Evolutionary conservation across 257 asterid species (phyloP), one percentile per base, ranked within the genome.

Genomic region (Parsonsia alboflavescens): DNA sequence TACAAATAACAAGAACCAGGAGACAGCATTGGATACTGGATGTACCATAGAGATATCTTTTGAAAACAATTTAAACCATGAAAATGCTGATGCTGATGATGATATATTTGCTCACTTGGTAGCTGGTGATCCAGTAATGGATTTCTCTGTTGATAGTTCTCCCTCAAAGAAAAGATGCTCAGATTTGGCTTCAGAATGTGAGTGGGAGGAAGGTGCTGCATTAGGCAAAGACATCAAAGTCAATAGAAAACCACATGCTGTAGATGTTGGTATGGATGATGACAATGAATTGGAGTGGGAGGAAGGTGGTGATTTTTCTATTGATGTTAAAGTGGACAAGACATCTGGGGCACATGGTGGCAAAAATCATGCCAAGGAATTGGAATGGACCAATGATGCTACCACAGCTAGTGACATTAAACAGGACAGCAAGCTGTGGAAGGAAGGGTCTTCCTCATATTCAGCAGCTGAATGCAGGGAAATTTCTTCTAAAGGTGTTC

Each of bases 231-330:
- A 79, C 57, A 2, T 54, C 71, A 75, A 63, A 52, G 73, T 49
- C 52, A 75, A 75, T 67, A 68, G 76, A 62, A 79, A 71, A 39
- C 73, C 79, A 44, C 52, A 74, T 57, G 73, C 39, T 67, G 77
- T 59, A 22, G 86, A 78, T 58, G 93, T 72, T 45, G 82, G 70
- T 63, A 28, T 78, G 78, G 71, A 73, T 78, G 90, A 83, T 72
- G 93, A 85, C 78, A 86, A 66, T 68, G 96, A 86, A 74, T 78
- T 88, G 71, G 96, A 88, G 80, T 88, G 98, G 97, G 97, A 93
- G 89, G 97, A 94, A 49, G 96, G 70, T 39, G 45, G 22, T 46
- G 73, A 36, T 10, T 6, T 45, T 24, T 21, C 19, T 48, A 9
- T 24, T 70, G 70, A 39, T 4, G 50, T 19, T 39, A 65, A 65